Evolutionary conservation across 768 basidiomycete species (phyloP), one percentile per base, ranked within the genome.

Genomic region (Boletus barrowsii): DNA sequence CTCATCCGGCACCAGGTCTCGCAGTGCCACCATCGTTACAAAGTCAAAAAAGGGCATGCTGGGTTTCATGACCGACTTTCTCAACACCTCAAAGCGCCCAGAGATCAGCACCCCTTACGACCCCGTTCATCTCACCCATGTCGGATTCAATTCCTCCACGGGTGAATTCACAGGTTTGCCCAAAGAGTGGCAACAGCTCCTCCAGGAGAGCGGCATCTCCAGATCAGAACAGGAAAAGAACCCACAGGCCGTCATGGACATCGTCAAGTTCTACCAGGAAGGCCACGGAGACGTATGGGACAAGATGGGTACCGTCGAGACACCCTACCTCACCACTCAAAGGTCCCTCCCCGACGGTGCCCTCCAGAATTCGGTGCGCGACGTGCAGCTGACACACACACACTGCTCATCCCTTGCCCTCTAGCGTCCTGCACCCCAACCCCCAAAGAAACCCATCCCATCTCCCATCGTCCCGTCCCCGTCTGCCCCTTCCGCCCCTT

Each of bases 81-180:
- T 92, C 71, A 86, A 81, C 67, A 77, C 82, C 52, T 80, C 81
- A 37, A 92, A 90, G 63, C 83, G 88, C 13, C 84, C 83, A 14
- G 93, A 96, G 73, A 98, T 99, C 77, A 93, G 91, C 69, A 95
- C 94, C 0, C 97, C 97, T 0, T 98, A 96, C 70, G 97, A 99
- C 73, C 97, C 97, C 32, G 96, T 98, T 37, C 96, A 98, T 76
- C 88, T 99, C 65, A 98, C 97, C 3, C 97, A 99, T 69, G 97
- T 99, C 68, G 96, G 96, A 55, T 98, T 98, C 84, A 98, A 99
- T 72, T 91, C 92, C 7, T 96, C 93, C 53, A 98, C 96, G 0
- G 97, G 97, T 54, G 96, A 99, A 74, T 98, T 95, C 75, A 94
- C 93, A 10, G 97, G 97, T 3, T 79, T 99, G 32, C 97, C 97